Base-by-base conservation (phyloP, 345 rosid genomes). In the Combretum micranthum region DNA sequence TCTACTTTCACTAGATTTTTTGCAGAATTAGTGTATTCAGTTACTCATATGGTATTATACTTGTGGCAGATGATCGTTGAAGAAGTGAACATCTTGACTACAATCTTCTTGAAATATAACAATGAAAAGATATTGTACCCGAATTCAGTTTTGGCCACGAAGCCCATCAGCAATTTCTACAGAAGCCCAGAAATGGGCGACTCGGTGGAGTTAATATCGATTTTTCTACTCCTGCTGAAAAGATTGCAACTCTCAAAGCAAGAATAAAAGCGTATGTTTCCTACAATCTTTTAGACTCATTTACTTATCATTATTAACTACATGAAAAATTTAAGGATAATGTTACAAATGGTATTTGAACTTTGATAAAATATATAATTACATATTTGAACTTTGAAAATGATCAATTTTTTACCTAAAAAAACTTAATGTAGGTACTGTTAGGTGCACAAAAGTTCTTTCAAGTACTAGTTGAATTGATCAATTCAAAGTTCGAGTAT, bases 111-210 rank as follows among this genome's bases (percentile, higher is more conserved):
- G 76, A 83, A 75, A 69, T 80, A 61, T 50, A 74, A 88, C 72
- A 84, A 82, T 42, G 90, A 86, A 75, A 88, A 83, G 75, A 76
- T 88, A 58, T 73, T 73, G 60, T 84, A 84, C 53, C 78, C 90
- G 0, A 88, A 88, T 70, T 59, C 87, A 3, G 83, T 76, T 69
- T 63, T 83, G 57, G 73, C 77, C 20, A 74, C 77, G 0, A 80
- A 83, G 68, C 82, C 88, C 8, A 83, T 83, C 67, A 76, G 88
- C 75, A 83, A 83, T 20, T 83, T 69, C 69, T 81, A 81, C 54
- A 81, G 96, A 47, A 85, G 96, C 70, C 93, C 96, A 0, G 86
- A 85, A 57, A 88, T 88, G 96, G 71, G 85, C 18, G 93, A 88
- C 61, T 71, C 78, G 11, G 75, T 85, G 21, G 93, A 81, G 63